phyloP scores from a whole-genome alignment of 805 yeast species.

The Metschnikowia colocasiae region DNA sequence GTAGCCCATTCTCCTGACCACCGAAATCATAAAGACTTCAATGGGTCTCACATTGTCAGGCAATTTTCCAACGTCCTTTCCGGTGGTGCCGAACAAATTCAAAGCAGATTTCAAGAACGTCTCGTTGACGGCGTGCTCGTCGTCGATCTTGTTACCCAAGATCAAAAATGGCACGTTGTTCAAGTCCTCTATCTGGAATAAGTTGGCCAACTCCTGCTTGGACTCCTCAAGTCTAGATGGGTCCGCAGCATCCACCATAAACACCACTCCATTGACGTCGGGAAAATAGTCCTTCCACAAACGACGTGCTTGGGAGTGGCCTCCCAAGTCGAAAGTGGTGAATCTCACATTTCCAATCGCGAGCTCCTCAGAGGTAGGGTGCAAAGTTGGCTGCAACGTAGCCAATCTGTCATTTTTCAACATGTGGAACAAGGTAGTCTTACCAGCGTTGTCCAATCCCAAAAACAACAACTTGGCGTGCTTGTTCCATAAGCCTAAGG shows the following conservation, averaged over 20 bases:
- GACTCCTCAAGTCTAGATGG: conserved; percentile 93
- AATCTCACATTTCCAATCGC: conserved; percentile 95
- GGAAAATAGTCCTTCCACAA: conserved; percentile 99
- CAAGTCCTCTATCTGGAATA: conserved; percentile 90
- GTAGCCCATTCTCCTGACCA: conserved; percentile 97
- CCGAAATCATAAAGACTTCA: conserved; percentile 96
- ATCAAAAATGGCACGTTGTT: conserved; percentile 85
- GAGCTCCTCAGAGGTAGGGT: conserved; percentile 97
- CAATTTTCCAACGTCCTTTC: conserved; percentile 65
- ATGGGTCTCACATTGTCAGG: conserved; percentile 81
- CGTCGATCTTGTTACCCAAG: conserved; percentile 95
- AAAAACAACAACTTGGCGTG: conserved; percentile 46
- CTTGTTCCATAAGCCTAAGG: conserved; percentile 47
- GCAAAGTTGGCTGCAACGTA: conserved; percentile 94
- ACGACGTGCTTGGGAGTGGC: conserved; percentile 98
- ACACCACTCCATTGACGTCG: conserved; percentile 96
- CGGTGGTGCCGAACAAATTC: conserved; percentile 86
- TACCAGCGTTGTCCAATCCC: conserved; percentile 48
- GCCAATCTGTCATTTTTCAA: conserved; percentile 91
- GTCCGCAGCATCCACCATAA: conserved; percentile 95
- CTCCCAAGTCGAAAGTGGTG: conserved; percentile 98
- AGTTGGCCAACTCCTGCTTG: conserved; percentile 88
- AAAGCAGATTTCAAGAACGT: conserved; percentile 88
- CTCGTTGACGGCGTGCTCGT: conserved; percentile 91
- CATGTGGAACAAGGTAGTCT: conserved; percentile 46